phyloP scores from a whole-genome alignment of 768 basidiomycete species.

The Pisolithus marmoratus region DNA sequence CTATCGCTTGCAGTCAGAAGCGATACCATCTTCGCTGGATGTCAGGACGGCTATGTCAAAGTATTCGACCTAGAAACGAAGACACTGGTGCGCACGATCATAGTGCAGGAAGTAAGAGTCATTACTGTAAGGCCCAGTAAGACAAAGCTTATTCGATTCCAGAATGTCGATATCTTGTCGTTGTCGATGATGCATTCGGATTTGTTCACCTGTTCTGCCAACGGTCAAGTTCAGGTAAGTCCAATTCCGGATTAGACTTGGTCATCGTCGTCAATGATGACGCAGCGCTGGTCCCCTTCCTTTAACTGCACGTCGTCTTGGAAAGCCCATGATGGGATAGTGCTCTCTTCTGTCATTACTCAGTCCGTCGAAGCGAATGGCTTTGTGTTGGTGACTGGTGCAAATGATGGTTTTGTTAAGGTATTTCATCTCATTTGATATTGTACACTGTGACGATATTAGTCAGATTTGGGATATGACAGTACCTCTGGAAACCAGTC shows the following conservation, averaged over 20 bases:
- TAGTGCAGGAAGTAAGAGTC: conserved; percentile 66
- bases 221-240: conserved; percentile 65
- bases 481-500: conserved; percentile 11
- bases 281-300: conserved; percentile 72
- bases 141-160: background rate
- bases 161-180: conserved; percentile 80
- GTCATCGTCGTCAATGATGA: background rate
- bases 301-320: conserved; percentile 86
- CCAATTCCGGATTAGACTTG: background rate
- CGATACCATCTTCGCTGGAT: conserved; percentile 85
- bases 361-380: conserved; percentile 20
- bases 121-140: background rate
- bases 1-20: conserved; percentile 70
- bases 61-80: conserved; percentile 89
- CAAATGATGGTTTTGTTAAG: conserved; percentile 82
- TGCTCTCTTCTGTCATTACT: conserved; percentile 71
- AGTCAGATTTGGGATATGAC: conserved; percentile 51
- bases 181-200: conserved; percentile 65
- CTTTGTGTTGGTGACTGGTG: conserved; percentile 63
- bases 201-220: conserved; percentile 60
- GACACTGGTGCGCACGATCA: conserved; percentile 79
- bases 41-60: conserved; percentile 90
- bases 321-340: conserved; percentile 75
- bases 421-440: conserved; percentile 29
- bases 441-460: background rate